These are phyloP conservation scores for Leptodontidium sp. DNA, from an alignment of 2,329 filamentous ascomycete species.

Conservation along the genomic window DNA sequence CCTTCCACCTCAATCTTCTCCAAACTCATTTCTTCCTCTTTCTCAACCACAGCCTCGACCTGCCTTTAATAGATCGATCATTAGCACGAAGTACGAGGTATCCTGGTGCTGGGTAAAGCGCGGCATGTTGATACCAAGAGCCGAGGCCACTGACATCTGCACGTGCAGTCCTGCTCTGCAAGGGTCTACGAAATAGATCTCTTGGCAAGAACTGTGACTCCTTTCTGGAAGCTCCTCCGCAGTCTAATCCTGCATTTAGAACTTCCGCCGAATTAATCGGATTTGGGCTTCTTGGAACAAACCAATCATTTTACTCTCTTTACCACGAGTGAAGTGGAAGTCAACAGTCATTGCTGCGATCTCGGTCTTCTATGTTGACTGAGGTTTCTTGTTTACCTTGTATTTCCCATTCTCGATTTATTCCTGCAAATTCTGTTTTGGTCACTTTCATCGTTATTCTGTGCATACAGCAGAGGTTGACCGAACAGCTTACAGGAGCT, in stretches of 20 bases:
- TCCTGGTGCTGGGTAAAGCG: background rate
- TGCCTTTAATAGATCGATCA: background rate
- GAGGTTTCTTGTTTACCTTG: background rate
- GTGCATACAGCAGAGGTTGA: background rate
- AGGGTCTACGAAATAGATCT: background rate
- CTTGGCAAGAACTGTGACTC: conserved; percentile 15
- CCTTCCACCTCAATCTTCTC: background rate
- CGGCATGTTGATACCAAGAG: background rate
- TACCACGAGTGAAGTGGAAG: conserved; percentile 4
- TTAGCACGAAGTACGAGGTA: background rate
- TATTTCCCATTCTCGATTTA: background rate
- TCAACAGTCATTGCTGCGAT: background rate
- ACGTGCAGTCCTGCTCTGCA: background rate
- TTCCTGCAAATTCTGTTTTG: background rate
- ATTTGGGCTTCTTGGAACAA: background rate
- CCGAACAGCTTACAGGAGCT: too few species aligned
- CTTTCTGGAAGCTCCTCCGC: conserved; percentile 15
- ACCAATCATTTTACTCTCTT: conserved; percentile 9
- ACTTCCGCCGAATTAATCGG: background rate
- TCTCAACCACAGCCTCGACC: background rate
- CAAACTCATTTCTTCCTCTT: background rate
- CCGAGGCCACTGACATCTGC: conserved; percentile 13
- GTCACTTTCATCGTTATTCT: background rate
- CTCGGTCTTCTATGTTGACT: background rate
- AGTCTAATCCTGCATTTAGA: conserved; percentile 8